Conservation (phyloP, 2,329 filamentous ascomycete genomes). For the Penicillium sp. region DNA sequence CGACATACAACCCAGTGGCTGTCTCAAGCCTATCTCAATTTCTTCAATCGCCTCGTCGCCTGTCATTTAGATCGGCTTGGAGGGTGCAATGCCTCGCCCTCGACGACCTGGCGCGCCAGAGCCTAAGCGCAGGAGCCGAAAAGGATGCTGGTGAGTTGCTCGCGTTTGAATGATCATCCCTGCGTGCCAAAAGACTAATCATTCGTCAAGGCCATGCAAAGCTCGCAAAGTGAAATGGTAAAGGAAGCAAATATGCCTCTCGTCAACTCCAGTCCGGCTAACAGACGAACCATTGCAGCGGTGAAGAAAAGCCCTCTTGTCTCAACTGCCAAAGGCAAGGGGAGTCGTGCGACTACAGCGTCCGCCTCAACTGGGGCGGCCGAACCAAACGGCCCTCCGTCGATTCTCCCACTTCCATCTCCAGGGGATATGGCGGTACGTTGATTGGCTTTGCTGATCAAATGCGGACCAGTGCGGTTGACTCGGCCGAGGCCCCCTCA, state of each 20-base stretch:
- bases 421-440: constrained; percentile 33
- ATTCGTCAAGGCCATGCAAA: constrained; percentile 72
- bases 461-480: constrained; percentile 18
- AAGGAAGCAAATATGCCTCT: constrained; percentile 14
- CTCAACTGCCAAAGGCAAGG: constrained; percentile 74
- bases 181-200: constrained; percentile 12
- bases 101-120: constrained; percentile 68
- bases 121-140: constrained; percentile 70
- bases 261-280: background rate
- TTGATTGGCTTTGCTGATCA: constrained; percentile 27
- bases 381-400: constrained; percentile 64
- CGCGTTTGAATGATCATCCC: background rate
- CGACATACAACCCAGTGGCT: constrained; percentile 17
- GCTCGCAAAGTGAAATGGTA: constrained; percentile 78
- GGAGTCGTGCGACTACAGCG: constrained; percentile 79
- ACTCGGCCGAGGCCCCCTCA: constrained; percentile 19
- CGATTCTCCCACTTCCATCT: constrained; percentile 42
- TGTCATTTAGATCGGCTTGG: constrained; percentile 13
- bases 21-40: constrained; percentile 28
- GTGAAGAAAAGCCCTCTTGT: constrained; percentile 76
- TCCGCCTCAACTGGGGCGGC: constrained; percentile 81
- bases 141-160: constrained; percentile 67
- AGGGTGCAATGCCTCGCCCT: constrained; percentile 64
- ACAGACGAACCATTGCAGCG: constrained; percentile 49
- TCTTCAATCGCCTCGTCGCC: constrained; percentile 13